A percentile compares a stretch with the other conserved stretches of the same genome.
These are phyloP conservation scores for Fusarium incarnatum DNA, from an alignment of 2,329 filamentous ascomycete genomes.

Conservation along the genomic window DNA sequence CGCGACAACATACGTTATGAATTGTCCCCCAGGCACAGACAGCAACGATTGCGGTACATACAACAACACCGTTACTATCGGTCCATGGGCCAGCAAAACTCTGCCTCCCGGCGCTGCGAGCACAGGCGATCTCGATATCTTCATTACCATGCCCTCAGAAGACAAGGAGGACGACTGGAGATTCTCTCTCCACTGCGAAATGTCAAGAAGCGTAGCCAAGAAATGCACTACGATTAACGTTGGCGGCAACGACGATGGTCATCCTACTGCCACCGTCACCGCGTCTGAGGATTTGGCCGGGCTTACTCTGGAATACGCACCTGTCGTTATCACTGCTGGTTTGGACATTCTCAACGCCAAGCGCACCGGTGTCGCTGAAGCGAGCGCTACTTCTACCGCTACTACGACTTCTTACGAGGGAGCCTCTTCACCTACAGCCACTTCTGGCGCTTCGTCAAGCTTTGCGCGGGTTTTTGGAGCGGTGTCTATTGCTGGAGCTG, in stretches of 20 bases:
- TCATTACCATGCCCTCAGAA: slow-evolving; percentile 5
- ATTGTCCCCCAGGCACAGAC: slow-evolving; percentile 14
- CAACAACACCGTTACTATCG: slow-evolving; percentile 12
- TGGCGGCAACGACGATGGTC: slow-evolving; percentile 13
- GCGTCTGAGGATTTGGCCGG: neutral
- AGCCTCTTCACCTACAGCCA: neutral
- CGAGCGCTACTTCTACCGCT: neutral
- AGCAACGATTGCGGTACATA: slow-evolving; percentile 15
- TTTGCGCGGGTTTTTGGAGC: slow-evolving; percentile 9
- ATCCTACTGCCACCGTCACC: slow-evolving; percentile 2
- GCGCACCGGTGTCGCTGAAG: slow-evolving; percentile 6
- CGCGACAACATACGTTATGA: slow-evolving; percentile 20
- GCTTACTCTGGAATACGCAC: neutral
- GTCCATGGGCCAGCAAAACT: slow-evolving; percentile 20
- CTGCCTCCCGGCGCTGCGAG: slow-evolving; percentile 8
- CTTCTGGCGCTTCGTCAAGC: neutral
- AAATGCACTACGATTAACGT: slow-evolving; percentile 11
- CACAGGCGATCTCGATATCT: slow-evolving; percentile 16
- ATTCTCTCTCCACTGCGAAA: slow-evolving; percentile 18
- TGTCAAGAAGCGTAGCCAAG: slow-evolving; percentile 7
- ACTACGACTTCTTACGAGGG: neutral
- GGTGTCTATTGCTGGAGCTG: slow-evolving; percentile 3
- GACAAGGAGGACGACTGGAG: neutral
- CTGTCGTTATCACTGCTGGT: slow-evolving; percentile 15
- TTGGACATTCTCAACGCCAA: slow-evolving; percentile 16